phyloP scores from a whole-genome alignment of 2,329 filamentous ascomycete species.

The Arthrobotrys sinensis region DNA sequence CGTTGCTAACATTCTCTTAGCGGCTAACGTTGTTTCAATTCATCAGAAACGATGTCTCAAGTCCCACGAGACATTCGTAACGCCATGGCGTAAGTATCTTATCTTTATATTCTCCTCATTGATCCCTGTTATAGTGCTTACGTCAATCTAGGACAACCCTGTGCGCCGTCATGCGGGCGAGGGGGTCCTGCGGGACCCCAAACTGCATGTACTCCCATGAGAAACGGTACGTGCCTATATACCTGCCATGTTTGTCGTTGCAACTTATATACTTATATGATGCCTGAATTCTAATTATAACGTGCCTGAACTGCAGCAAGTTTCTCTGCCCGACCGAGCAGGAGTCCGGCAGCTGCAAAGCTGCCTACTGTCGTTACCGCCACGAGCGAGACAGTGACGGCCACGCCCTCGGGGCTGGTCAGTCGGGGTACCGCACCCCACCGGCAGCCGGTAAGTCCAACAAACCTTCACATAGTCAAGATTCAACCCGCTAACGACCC shows the following conservation, averaged over 20 bases:
- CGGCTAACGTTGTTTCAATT: neutral
- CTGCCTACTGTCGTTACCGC: conserved; percentile 16
- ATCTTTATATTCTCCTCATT: neutral
- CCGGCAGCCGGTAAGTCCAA: neutral
- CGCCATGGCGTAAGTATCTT: conserved; percentile 39
- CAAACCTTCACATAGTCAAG: neutral
- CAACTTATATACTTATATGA: too few species aligned
- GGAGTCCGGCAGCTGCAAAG: conserved; percentile 6
- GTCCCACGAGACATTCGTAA: conserved; percentile 38
- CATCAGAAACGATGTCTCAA: neutral
- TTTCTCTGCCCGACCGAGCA: neutral
- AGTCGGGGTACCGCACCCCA: neutral
- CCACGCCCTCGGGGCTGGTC: neutral
- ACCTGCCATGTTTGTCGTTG: too few species aligned
- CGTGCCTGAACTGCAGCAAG: neutral
- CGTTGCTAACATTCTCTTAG: neutral
- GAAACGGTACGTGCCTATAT: neutral
- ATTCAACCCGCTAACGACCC: neutral
- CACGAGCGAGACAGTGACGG: neutral
- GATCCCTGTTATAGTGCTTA: neutral
- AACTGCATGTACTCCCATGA: conserved; percentile 45
- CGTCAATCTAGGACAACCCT: conserved; percentile 16
- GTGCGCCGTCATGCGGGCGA: conserved; percentile 34
- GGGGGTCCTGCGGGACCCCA: conserved; percentile 14
- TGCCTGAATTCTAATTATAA: too few species aligned